These are phyloP conservation scores for Camellia sinensis DNA, from an alignment of 148 eudicot genomes.

Conservation along the genomic window DNA sequence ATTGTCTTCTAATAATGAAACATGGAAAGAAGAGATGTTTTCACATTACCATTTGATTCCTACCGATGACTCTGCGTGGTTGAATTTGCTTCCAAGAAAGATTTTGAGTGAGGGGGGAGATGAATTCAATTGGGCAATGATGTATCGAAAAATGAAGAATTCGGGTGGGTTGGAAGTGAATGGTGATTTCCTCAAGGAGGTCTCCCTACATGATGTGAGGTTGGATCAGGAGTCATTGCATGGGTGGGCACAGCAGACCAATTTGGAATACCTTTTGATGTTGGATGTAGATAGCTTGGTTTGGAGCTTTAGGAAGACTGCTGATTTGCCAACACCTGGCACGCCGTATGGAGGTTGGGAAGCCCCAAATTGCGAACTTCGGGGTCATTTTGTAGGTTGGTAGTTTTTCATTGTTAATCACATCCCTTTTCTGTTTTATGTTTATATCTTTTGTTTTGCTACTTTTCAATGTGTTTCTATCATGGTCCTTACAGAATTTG, in stretches of 20 bases:
- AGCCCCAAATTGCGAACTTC: conserved; percentile 53
- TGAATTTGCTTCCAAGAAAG: conserved; percentile 56
- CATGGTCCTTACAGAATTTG: neutral
- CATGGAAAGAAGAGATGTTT: conserved; percentile 63
- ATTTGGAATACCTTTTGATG: conserved; percentile 74
- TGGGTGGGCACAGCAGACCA: conserved; percentile 71
- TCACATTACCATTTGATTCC: conserved; percentile 61
- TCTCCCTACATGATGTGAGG: conserved; percentile 71
- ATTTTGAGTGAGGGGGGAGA: conserved; percentile 51
- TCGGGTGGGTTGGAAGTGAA: conserved; percentile 22
- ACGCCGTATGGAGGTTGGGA: conserved; percentile 89
- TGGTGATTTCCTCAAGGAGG: conserved; percentile 51
- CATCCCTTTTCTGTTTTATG: neutral
- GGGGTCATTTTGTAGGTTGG: conserved; percentile 96
- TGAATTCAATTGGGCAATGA: conserved; percentile 49
- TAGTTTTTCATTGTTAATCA: conserved; percentile 5
- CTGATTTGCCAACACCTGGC: conserved; percentile 66
- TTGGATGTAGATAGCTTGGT: conserved; percentile 75
- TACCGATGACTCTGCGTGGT: conserved; percentile 65
- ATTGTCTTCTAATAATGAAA: conserved; percentile 50
- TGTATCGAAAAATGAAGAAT: conserved; percentile 61
- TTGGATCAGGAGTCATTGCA: conserved; percentile 53
- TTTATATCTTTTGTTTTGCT: neutral
- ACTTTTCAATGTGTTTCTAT: neutral
- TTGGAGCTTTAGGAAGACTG: conserved; percentile 82